Percentiles rank a stretch among this genome's conserved stretches.
Conservation (phyloP, 495 filamentous ascomycete genomes). For the Aspergillus indologenus region DNA sequence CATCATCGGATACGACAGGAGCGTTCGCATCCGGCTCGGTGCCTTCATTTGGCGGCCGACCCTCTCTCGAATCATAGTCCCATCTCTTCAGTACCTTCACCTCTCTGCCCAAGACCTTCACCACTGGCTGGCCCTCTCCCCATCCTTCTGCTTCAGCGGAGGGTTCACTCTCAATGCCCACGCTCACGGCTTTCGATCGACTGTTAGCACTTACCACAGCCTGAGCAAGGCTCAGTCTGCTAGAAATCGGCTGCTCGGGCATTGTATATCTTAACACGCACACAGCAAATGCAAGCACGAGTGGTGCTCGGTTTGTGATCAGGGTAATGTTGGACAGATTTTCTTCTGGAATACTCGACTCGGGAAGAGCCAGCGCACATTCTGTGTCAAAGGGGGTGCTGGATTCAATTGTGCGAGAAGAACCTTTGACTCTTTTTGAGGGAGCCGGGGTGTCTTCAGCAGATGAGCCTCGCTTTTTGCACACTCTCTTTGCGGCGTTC, state of each 20-base stretch:
- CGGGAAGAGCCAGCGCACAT: constrained; percentile 60
- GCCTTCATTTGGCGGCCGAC: constrained; percentile 19
- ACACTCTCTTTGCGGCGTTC: constrained; percentile 57
- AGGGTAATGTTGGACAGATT: constrained; percentile 55
- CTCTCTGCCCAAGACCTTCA: constrained; percentile 68
- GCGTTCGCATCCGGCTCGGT: constrained; percentile 9
- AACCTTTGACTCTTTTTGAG: constrained; percentile 23
- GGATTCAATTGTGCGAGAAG: constrained; percentile 6
- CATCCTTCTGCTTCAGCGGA: constrained; percentile 68
- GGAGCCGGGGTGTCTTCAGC: constrained; percentile 30
- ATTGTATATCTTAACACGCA: constrained; percentile 71
- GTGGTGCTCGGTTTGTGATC: constrained; percentile 73
- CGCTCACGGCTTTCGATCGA: constrained; percentile 66
- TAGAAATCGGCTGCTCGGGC: constrained; percentile 79
- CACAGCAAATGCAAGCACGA: constrained; percentile 78
- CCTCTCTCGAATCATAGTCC: constrained; percentile 66
- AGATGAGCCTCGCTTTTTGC: constrained; percentile 53
- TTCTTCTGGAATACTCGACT: constrained; percentile 51
- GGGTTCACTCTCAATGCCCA: constrained; percentile 66
- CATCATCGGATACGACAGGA: constrained; percentile 6
- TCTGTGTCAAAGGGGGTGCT: constrained; percentile 62
- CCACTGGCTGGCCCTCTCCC: constrained; percentile 69
- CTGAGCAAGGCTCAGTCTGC: constrained; percentile 73
- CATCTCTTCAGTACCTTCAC: constrained; percentile 71
- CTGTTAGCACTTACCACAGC: constrained; percentile 77